Conservation (phyloP, 441 rosid species). For the Omphalea diandra region DNA sequence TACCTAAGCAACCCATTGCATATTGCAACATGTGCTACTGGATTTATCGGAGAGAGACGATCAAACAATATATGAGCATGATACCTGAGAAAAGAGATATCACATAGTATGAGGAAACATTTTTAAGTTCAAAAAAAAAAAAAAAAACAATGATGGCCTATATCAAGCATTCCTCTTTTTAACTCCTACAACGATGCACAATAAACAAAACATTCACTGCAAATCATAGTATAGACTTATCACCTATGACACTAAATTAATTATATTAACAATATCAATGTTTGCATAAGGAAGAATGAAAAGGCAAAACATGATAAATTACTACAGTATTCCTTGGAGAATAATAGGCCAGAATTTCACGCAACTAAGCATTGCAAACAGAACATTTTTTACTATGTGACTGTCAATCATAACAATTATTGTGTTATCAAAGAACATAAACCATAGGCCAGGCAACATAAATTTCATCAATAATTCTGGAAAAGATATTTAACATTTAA, state of each 20-base stretch:
- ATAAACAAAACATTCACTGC: background rate
- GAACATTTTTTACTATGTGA: background rate
- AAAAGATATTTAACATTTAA: constrained; percentile 11
- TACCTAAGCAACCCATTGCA: constrained; percentile 86
- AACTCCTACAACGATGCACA: background rate
- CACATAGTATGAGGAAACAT: too few species aligned
- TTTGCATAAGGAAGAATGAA: background rate
- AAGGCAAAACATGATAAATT: background rate
- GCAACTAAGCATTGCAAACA: background rate
- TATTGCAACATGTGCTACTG: constrained; percentile 88
- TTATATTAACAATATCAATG: background rate
- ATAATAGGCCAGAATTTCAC: background rate
- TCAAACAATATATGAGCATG: constrained; percentile 84
- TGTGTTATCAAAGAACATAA: too few species aligned
- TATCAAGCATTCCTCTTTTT: background rate
- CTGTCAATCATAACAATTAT: background rate
- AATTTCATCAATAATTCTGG: background rate
- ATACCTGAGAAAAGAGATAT: constrained; percentile 52
- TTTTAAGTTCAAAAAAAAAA: too few species aligned
- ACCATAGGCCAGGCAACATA: background rate
- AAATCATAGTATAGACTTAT: background rate
- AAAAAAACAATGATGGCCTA: background rate
- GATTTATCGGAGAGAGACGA: constrained; percentile 85
- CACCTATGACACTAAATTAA: background rate
- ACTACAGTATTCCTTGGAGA: background rate